Base-by-base conservation (phyloP, 176 grass and related monocot genomes). In the Carex scoparia region DNA sequence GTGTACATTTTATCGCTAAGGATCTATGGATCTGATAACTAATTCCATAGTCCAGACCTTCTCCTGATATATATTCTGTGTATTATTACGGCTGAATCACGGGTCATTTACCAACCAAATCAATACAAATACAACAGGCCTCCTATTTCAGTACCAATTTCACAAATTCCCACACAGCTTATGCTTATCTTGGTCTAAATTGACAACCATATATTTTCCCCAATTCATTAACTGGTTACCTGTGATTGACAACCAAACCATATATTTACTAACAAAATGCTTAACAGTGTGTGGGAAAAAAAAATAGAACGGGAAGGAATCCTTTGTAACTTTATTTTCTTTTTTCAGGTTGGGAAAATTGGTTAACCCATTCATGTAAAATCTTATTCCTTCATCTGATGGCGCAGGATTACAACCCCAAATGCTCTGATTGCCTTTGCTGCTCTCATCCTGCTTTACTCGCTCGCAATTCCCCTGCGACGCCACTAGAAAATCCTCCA, bases 351-450 rank as follows among this genome's bases (percentile, higher is more conserved):
- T 55, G 74, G 51, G 27, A 12, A 78, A 78, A 8, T 57, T 58
- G 74, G 31, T 81, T 81, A 81, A 65, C 7, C 79, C 79, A 81
- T 64, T 10, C 79, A 81, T 63, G 59, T 44, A 28, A 81, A 28
- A 81, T 65, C 59, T 63, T 40, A 79, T 48, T 49, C 33, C 33
- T 63, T 44, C 81, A 54, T 66, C 27, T 67, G 81, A 83, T 83
- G 81, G 81, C 61, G 6, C 81, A 66, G 61, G 81, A 65, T 83
- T 83, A 65, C 40, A 83, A 83, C 42, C 12, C 1, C 8, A 38
- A 83, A 15, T 69, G n/a, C 63, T 83, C 81, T 51, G 81, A 69
- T 53, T 83, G 81, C 64, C 81, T 83, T 44, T 83, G 61, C 40
- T 83, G 81, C 10, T 83, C 81, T 53, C 81, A 83, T 53, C 61